These are phyloP conservation scores for Papiliotrema flavescens DNA, from an alignment of 1,284 basidiomycete species.

Conservation along the genomic window DNA sequence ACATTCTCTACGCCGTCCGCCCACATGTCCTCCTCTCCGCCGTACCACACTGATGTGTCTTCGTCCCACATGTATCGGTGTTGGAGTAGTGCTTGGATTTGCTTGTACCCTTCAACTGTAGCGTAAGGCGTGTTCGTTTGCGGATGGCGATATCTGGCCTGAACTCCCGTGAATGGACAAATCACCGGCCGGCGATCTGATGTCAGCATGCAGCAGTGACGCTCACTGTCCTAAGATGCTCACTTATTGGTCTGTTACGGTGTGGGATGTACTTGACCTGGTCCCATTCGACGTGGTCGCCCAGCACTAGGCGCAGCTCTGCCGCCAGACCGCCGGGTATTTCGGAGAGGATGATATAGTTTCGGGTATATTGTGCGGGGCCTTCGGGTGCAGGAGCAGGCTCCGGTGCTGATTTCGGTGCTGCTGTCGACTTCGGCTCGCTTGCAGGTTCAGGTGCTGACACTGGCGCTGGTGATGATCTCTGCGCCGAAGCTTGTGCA, in stretches of 20 bases:
- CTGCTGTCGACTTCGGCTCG: not conserved
- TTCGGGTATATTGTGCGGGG: constrained; percentile 36
- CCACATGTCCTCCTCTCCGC: constrained; percentile 34
- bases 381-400: not conserved
- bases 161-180: constrained; percentile 52
- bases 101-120: constrained; percentile 44
- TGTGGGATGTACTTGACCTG: constrained; percentile 43
- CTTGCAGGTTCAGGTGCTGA: not conserved
- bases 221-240: not conserved
- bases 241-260: constrained; percentile 47
- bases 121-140: constrained; percentile 50
- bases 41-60: constrained; percentile 32
- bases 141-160: constrained; percentile 53
- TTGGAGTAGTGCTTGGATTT: constrained; percentile 36
- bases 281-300: constrained; percentile 52
- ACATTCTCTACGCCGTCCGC: constrained; percentile 36
- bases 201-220: constrained; percentile 5
- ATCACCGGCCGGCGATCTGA: constrained; percentile 36
- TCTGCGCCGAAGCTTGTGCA: not conserved
- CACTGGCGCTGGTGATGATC: not conserved
- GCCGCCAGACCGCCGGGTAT: constrained; percentile 46
- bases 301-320: constrained; percentile 50
- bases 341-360: constrained; percentile 50
- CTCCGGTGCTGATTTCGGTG: not conserved
- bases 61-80: constrained; percentile 34